These are phyloP conservation scores for Fusarium palustre DNA, from an alignment of 2,329 filamentous ascomycete species.

Conservation along the genomic window DNA sequence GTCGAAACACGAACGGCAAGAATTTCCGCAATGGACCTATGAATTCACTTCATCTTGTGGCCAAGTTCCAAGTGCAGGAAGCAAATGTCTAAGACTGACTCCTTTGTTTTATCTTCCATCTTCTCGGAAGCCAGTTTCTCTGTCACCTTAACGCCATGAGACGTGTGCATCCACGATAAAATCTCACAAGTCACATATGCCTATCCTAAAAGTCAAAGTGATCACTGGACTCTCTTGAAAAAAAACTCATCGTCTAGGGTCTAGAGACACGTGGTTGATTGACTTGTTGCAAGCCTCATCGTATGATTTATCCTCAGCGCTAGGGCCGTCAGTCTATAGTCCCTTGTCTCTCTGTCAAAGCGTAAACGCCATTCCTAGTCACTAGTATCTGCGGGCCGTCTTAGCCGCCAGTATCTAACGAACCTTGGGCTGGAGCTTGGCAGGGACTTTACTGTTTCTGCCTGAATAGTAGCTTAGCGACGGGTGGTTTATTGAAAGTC, in stretches of 20 bases:
- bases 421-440: background rate
- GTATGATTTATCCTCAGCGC: background rate
- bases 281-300: background rate
- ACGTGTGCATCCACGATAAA: background rate
- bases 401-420: background rate
- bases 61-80: background rate
- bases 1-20: background rate
- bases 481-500: background rate
- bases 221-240: background rate
- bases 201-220: background rate
- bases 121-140: background rate
- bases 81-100: background rate
- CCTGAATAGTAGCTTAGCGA: no score
- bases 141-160: background rate
- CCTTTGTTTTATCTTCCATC: background rate
- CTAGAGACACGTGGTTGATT: background rate
- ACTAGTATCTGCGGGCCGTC: background rate
- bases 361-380: slow-evolving; percentile 1
- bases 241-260: background rate
- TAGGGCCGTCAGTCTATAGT: background rate
- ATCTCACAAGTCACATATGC: background rate
- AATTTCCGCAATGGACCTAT: background rate
- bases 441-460: background rate
- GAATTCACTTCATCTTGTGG: background rate
- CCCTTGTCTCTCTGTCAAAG: background rate